Percentiles rank a stretch among this genome's conserved stretches.
Conservation (phyloP, 208 protist genomes). For the Leishmania braziliensis region DNA sequence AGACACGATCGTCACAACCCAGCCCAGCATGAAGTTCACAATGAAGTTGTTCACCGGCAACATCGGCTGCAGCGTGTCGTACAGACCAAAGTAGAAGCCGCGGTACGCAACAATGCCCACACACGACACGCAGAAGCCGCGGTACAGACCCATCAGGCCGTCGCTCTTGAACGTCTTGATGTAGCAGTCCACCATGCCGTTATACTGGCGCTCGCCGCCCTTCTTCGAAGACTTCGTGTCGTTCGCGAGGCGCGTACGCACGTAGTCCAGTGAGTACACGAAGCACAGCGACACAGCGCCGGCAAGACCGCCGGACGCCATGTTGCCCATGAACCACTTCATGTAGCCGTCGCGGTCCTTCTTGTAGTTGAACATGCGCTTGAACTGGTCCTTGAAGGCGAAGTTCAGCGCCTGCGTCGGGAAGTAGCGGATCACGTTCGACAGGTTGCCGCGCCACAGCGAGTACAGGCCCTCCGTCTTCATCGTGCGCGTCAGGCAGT, state of each 20-base stretch:
- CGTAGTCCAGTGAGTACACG: conserved; percentile 98
- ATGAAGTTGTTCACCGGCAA: conserved; percentile 73
- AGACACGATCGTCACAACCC: conserved; percentile 71
- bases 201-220: conserved; percentile 93
- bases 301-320: conserved; percentile 96
- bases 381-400: conserved; percentile 97
- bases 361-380: conserved; percentile 94
- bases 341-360: conserved; percentile 75
- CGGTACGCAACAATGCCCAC: conserved; percentile 97
- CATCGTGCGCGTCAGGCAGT: conserved; percentile 94
- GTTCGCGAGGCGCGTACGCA: conserved; percentile 95
- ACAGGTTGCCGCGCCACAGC: conserved; percentile 97
- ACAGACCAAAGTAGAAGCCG: conserved; percentile 97
- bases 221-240: conserved; percentile 90
- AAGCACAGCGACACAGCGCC: conserved; percentile 95
- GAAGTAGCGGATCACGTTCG: conserved; percentile 98
- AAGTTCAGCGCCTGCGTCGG: conserved; percentile 99
- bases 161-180: conserved; percentile 89
- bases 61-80: conserved; percentile 87
- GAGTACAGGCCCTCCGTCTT: conserved; percentile 93
- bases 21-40: conserved; percentile 76
- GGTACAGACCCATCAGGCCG: conserved; percentile 93
- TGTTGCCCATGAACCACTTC: conserved; percentile 93
- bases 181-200: conserved; percentile 94
- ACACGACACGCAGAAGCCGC: conserved; percentile 95